phyloP scores from a whole-genome alignment of 768 basidiomycete genomes.

The Tylopilus intermedius region DNA sequence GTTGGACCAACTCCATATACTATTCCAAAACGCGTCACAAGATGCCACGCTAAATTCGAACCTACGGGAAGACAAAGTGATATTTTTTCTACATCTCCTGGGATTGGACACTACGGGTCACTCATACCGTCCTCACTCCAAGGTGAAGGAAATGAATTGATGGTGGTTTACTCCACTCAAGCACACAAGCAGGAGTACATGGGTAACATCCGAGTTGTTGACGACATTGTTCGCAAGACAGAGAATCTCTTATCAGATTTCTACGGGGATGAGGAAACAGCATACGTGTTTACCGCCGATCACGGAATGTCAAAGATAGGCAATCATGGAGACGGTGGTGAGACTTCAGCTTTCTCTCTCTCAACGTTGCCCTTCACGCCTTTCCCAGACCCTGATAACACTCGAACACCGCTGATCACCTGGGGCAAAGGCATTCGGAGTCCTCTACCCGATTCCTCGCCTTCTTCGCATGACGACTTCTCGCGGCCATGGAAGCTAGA shows the following conservation, averaged over 20 bases:
- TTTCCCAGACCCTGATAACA: conserved; percentile 73
- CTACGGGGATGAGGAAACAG: conserved; percentile 64
- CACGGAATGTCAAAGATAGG: conserved; percentile 88
- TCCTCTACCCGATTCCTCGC: conserved; percentile 51
- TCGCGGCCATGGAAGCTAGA: conserved; percentile 59
- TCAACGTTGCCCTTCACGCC: conserved; percentile 5
- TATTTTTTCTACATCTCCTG: conserved; percentile 81
- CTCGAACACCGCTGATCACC: conserved; percentile 74
- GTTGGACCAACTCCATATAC: conserved; percentile 54
- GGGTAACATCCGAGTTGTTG: conserved; percentile 76
- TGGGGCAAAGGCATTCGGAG: conserved; percentile 79
- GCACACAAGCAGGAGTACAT: conserved; percentile 66
- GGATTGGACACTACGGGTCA: conserved; percentile 87
- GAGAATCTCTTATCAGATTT: conserved; percentile 59
- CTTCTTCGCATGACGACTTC: conserved; percentile 66
- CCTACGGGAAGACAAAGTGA: conserved; percentile 53
- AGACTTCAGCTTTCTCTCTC: conserved; percentile 15
- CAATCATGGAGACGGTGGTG: conserved; percentile 86
- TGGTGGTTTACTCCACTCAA: background rate
- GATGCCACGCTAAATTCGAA: conserved; percentile 45
- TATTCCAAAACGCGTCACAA: conserved; percentile 61
- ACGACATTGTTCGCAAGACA: conserved; percentile 62
- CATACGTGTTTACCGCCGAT: conserved; percentile 80
- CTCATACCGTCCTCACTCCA: conserved; percentile 77
- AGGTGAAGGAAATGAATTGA: conserved; percentile 36